Conservation (phyloP, 1,284 basidiomycete species). For the Melampsora americana region DNA sequence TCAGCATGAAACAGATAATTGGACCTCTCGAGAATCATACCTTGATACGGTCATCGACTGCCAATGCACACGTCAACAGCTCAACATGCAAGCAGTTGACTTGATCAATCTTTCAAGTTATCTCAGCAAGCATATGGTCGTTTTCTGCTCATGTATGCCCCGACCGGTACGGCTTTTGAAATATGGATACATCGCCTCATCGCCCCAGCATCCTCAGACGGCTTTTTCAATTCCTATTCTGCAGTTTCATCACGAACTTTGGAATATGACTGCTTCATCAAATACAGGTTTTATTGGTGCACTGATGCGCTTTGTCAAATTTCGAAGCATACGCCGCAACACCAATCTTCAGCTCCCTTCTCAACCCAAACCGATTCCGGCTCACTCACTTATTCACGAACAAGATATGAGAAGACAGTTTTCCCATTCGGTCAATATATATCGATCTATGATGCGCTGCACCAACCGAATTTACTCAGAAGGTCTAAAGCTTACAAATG, state of each 20-base stretch:
- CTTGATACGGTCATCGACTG: background rate
- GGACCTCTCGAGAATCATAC: no score
- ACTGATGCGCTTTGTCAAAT: background rate
- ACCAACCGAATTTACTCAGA: background rate
- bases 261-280: background rate
- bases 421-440: constrained; percentile 8
- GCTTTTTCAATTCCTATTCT: no score
- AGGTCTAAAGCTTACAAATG: background rate
- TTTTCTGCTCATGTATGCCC: no score
- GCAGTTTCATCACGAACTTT: constrained; percentile 19
- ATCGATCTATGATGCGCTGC: background rate
- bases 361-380: no score
- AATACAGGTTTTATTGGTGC: background rate
- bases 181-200: background rate
- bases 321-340: background rate
- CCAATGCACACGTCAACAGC: background rate
- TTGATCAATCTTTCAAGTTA: background rate
- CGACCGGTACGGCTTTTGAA: background rate
- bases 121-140: background rate
- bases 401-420: background rate
- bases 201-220: background rate
- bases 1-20: no score
- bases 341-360: background rate
- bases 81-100: background rate
- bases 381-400: background rate